phyloP scores from a whole-genome alignment of 805 yeast species.

The Suhomyces sp. region DNA sequence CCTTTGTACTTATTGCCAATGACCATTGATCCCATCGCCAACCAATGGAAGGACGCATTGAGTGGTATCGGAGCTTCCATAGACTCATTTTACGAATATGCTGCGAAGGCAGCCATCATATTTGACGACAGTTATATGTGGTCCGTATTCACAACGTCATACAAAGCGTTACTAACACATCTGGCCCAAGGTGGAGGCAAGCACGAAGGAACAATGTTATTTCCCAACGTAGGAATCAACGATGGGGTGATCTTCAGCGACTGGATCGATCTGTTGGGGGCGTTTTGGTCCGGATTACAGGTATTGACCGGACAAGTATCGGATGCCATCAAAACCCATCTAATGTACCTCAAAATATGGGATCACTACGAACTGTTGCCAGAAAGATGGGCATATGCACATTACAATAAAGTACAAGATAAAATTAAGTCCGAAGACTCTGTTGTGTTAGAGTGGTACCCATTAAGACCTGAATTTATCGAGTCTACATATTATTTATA shows the following conservation, averaged over 20 bases:
- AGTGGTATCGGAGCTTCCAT: conserved; percentile 90
- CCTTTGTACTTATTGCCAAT: conserved; percentile 68
- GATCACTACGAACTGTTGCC: conserved; percentile 77
- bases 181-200: conserved; percentile 34
- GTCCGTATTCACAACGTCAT: conserved; percentile 49
- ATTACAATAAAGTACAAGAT: conserved; percentile 9
- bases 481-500: conserved; percentile 86
- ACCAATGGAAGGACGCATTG: conserved; percentile 54
- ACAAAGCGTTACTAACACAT: conserved; percentile 50
- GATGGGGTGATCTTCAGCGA: conserved; percentile 50
- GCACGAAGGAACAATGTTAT: conserved; percentile 33
- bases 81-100: conserved; percentile 88
- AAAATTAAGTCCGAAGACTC: conserved; percentile 22
- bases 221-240: conserved; percentile 57
- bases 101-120: conserved; percentile 71
- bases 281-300: conserved; percentile 85
- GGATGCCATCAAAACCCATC: conserved; percentile 63
- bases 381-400: conserved; percentile 68
- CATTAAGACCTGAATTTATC: conserved; percentile 86
- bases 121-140: conserved; percentile 68
- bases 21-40: conserved; percentile 63
- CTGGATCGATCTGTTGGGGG: conserved; percentile 87
- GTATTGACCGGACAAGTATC: conserved; percentile 73
- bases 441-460: conserved; percentile 81
- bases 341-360: conserved; percentile 75